phyloP scores from a whole-genome alignment of 2,329 filamentous ascomycete genomes.

The Huntiella moniliformis region DNA sequence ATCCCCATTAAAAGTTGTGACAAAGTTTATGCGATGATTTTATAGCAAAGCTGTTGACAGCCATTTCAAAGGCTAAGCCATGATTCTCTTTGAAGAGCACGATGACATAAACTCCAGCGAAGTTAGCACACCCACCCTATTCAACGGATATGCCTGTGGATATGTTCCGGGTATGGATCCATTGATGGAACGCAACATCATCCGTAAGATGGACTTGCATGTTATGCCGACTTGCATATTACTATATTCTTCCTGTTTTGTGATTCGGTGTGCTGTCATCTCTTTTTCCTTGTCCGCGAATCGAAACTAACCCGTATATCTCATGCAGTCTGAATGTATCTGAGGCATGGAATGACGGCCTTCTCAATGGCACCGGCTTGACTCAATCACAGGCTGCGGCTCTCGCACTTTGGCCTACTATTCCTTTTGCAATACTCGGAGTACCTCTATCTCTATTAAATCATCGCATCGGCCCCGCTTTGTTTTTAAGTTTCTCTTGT shows the following conservation, averaged over 20 bases:
- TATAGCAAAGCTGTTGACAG: no score
- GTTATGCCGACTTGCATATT: slow-evolving; percentile 1
- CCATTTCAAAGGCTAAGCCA: background rate
- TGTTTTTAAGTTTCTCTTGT: no score
- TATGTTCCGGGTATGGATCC: slow-evolving; percentile 6
- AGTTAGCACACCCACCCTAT: background rate
- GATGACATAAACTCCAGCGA: background rate
- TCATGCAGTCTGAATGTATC: no score
- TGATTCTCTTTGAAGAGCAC: background rate
- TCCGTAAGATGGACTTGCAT: background rate
- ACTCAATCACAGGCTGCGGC: no score
- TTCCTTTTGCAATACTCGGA: no score
- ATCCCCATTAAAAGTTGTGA: background rate
- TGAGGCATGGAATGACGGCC: no score
- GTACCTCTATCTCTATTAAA: no score
- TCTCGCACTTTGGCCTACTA: no score
- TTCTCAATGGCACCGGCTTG: no score
- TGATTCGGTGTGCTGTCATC: background rate
- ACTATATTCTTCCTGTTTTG: background rate
- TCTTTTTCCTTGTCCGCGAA: no score
- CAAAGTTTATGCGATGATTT: background rate
- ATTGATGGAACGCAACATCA: background rate
- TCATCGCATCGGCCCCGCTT: no score
- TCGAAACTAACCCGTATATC: no score
- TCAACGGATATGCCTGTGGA: background rate